Percentiles rank a stretch among this genome's conserved stretches.
These are phyloP conservation scores for Neurospora sp. DNA, from an alignment of 495 filamentous ascomycete genomes.

Conservation along the genomic window DNA sequence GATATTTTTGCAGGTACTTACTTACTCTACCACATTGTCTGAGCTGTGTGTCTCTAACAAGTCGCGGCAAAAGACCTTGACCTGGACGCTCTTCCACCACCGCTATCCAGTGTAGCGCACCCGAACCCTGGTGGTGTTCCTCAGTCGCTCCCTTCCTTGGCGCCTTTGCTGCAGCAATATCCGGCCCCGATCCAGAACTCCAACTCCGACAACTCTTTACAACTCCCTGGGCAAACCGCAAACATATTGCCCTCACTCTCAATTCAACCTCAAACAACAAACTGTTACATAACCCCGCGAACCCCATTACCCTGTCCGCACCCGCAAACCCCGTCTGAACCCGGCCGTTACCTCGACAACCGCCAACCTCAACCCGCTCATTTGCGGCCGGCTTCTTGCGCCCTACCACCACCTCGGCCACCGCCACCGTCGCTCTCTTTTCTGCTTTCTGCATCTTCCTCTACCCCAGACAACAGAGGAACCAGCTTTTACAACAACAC, in stretches of 20 bases:
- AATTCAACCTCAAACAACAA: neutral
- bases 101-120: neutral
- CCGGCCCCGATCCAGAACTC: neutral
- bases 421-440: neutral
- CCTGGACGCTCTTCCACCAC: neutral
- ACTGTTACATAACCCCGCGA: neutral
- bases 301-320: neutral
- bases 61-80: neutral
- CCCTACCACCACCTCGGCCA: neutral
- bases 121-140: neutral
- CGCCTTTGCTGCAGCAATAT: neutral
- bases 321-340: neutral
- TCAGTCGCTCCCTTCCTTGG: neutral
- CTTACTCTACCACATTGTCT: neutral
- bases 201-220: neutral
- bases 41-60: neutral
- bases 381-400: neutral
- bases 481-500: neutral
- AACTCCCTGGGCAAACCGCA: neutral
- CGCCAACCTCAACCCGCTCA: neutral
- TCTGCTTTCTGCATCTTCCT: neutral
- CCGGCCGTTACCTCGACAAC: neutral
- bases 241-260: neutral
- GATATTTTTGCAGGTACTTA: constrained; percentile 4
- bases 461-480: neutral